These are phyloP conservation scores for Xylariales sp. DNA, from an alignment of 2,329 filamentous ascomycete genomes.

Conservation along the genomic window DNA sequence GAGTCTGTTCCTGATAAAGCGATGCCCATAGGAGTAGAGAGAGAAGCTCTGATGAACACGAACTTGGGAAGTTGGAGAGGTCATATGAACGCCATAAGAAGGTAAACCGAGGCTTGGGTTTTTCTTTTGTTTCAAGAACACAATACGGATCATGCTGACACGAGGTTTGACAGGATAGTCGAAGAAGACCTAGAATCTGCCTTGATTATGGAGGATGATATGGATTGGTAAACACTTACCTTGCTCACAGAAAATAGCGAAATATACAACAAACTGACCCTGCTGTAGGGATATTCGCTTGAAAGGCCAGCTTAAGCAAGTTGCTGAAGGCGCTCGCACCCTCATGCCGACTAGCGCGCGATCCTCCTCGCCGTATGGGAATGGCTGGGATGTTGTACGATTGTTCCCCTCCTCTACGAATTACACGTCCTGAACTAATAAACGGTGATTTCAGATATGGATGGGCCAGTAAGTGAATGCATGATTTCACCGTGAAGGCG, in stretches of 20 bases:
- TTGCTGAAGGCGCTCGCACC: slow-evolving; percentile 49
- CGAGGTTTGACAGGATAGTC: slow-evolving; percentile 45
- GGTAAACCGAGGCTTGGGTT: slow-evolving; percentile 29
- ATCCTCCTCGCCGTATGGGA: slow-evolving; percentile 44
- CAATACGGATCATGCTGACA: slow-evolving; percentile 9
- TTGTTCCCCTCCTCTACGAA: too few relatives aligned
- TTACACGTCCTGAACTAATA: too few relatives aligned
- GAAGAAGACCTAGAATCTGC: slow-evolving; percentile 51
- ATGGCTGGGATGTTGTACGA: slow-evolving; percentile 40
- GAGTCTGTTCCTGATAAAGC: slow-evolving; percentile 56
- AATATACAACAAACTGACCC: not conserved
- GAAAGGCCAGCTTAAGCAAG: slow-evolving; percentile 49
- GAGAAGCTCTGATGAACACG: slow-evolving; percentile 45
- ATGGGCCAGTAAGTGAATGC: slow-evolving; percentile 40
- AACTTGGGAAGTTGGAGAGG: slow-evolving; percentile 57
- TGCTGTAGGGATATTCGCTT: slow-evolving; percentile 50
- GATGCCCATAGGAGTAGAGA: slow-evolving; percentile 51
- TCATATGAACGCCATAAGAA: slow-evolving; percentile 54
- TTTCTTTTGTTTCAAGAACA: slow-evolving; percentile 2
- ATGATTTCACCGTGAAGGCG: not conserved
- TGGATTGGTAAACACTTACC: slow-evolving; percentile 50
- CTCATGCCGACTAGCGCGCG: slow-evolving; percentile 41
- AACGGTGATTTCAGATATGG: slow-evolving; percentile 38
- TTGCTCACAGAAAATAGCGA: not conserved
- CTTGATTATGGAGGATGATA: slow-evolving; percentile 55